These are phyloP conservation scores for Saussurea involucrata DNA, from an alignment of 129 eudicot genomes.

Conservation along the genomic window DNA sequence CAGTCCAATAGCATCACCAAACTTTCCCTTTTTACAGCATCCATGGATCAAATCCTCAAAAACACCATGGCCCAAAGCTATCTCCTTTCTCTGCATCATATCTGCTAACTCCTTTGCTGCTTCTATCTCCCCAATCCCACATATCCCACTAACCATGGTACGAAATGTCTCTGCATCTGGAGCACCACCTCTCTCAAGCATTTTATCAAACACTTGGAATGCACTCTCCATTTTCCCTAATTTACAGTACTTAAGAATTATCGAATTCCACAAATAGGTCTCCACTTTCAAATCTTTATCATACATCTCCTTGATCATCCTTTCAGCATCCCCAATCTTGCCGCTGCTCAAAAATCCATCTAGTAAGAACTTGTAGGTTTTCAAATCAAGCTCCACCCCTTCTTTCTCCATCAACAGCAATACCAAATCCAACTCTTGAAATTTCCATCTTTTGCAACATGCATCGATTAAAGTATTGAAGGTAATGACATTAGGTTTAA, in stretches of 20 bases:
- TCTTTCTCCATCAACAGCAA: constrained; percentile 41
- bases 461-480: constrained; percentile 43
- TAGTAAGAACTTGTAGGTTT: constrained; percentile 36
- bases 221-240: constrained; percentile 33
- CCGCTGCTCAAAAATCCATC: constrained; percentile 48
- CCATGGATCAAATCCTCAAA: constrained; percentile 30
- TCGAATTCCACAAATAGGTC: constrained; percentile 32
- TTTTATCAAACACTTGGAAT: constrained; percentile 26
- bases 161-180: constrained; percentile 38
- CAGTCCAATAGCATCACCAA: constrained; percentile 38
- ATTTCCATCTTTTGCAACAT: constrained; percentile 49
- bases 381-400: constrained; percentile 31
- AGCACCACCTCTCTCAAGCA: constrained; percentile 27
- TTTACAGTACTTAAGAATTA: constrained; percentile 40
- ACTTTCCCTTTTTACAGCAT: constrained; percentile 32
- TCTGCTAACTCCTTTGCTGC: constrained; percentile 30
- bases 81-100: constrained; percentile 34
- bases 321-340: constrained; percentile 43
- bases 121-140: constrained; percentile 46
- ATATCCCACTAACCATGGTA: constrained; percentile 40
- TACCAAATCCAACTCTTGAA: constrained; percentile 39
- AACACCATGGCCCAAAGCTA: constrained; percentile 31
- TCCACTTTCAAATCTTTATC: constrained; percentile 39
- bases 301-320: constrained; percentile 42
- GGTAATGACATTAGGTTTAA: constrained; percentile 46